phyloP scores from a whole-genome alignment of 148 eudicot genomes.

The Euryodendron excelsum region DNA sequence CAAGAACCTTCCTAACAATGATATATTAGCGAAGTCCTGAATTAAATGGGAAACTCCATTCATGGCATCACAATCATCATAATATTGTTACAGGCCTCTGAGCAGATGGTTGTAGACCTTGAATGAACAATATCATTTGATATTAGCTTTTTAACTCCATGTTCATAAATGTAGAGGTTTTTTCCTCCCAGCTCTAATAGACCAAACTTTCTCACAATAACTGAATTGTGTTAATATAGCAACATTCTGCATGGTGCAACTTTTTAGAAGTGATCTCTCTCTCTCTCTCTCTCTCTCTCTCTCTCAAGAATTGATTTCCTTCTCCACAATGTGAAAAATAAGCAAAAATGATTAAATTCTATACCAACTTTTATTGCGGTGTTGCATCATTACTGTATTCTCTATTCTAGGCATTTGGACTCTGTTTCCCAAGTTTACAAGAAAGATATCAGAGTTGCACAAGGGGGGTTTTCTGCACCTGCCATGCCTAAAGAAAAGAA shows the following conservation, averaged over 20 bases:
- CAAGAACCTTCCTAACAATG: background rate
- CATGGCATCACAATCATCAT: background rate
- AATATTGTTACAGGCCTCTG: background rate
- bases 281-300: background rate
- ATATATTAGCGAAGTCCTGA: background rate
- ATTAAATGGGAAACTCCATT: background rate
- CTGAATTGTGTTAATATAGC: background rate
- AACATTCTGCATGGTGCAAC: background rate
- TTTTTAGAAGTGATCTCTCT: background rate
- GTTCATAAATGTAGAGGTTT: too few species aligned
- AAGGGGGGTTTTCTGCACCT: conserved; percentile 40
- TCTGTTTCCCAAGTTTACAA: conserved; percentile 55
- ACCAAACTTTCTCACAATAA: background rate
- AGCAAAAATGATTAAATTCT: background rate
- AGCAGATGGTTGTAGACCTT: background rate
- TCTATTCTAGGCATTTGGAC: conserved; percentile 50
- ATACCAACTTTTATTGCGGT: background rate
- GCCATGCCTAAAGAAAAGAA: conserved; percentile 74
- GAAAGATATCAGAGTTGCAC: conserved; percentile 38
- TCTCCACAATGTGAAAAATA: too few species aligned
- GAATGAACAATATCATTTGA: background rate
- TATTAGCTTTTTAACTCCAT: too few species aligned
- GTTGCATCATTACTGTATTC: conserved; percentile 1
- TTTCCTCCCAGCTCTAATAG: background rate
- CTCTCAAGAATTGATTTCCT: too few species aligned